These are phyloP conservation scores for Melanomma pulvis-pyrius DNA, from an alignment of 495 filamentous ascomycete genomes.

Conservation along the genomic window DNA sequence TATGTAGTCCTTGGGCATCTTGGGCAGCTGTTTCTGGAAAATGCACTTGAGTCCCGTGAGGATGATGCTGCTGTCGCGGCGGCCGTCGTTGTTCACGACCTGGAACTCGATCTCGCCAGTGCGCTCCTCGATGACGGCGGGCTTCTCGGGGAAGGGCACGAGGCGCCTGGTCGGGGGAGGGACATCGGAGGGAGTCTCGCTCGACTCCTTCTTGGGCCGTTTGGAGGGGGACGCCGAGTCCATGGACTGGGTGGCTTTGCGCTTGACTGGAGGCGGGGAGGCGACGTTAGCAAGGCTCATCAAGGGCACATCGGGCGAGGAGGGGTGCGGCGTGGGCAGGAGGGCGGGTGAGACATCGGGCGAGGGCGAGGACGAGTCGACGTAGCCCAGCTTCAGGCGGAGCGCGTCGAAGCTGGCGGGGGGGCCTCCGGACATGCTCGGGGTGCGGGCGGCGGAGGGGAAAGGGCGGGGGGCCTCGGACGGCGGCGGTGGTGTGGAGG, in stretches of 20 bases:
- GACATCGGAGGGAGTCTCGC: constrained; percentile 56
- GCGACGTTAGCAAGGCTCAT: not conserved
- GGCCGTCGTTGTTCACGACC: constrained; percentile 95
- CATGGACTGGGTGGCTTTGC: constrained; percentile 75
- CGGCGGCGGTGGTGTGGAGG: not conserved
- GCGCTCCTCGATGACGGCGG: constrained; percentile 90
- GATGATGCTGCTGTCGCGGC: constrained; percentile 86
- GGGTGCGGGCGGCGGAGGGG: not conserved
- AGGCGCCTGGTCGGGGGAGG: constrained; percentile 50
- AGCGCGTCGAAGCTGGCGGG: not conserved
- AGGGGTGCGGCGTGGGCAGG: not conserved
- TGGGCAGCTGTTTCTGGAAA: constrained; percentile 97
- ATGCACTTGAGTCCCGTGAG: constrained; percentile 96
- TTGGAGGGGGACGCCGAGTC: constrained; percentile 65
- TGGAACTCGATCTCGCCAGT: constrained; percentile 96
- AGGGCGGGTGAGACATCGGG: not conserved
- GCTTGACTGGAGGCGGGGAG: constrained; percentile 55
- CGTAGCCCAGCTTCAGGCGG: constrained; percentile 9
- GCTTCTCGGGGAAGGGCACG: constrained; percentile 87
- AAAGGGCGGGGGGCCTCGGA: not conserved
- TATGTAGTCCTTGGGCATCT: constrained; percentile 99
- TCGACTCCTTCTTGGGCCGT: constrained; percentile 57
- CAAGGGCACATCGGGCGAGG: constrained; percentile 12
- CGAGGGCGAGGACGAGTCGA: not conserved
- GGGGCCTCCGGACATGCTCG: not conserved